Conservation (phyloP, 768 basidiomycete genomes). For the Lyophyllum decastes region DNA sequence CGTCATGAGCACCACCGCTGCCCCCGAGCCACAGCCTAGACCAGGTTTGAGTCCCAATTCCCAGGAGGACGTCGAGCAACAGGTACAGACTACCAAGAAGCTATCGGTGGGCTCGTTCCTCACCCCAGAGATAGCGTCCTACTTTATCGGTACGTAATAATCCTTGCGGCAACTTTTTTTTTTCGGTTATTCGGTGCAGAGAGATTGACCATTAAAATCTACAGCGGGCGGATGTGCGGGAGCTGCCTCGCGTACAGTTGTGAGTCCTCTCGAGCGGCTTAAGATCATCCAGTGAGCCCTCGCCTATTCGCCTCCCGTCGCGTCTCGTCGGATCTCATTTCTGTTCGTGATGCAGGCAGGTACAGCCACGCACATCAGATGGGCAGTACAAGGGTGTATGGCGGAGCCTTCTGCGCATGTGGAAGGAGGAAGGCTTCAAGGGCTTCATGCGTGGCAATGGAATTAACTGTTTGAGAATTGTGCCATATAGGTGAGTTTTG, state of each 20-base stretch:
- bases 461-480: conserved; percentile 87
- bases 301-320: conserved; percentile 3
- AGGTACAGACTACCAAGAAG: conserved; percentile 12
- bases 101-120: conserved; percentile 19
- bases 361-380: conserved; percentile 69
- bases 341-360: conserved; percentile 62
- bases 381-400: conserved; percentile 84
- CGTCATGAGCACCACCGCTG: conserved; percentile 11
- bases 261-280: conserved; percentile 87
- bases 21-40: conserved; percentile 4
- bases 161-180: background rate
- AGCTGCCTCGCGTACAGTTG: conserved; percentile 84
- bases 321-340: background rate
- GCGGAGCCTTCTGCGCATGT: conserved; percentile 84
- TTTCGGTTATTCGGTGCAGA: background rate
- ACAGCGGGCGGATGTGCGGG: conserved; percentile 59
- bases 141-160: conserved; percentile 40
- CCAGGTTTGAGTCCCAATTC: conserved; percentile 4
- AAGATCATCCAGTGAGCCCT: conserved; percentile 92
- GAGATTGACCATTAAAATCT: conserved; percentile 9
- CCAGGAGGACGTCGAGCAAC: background rate
- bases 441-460: conserved; percentile 94
- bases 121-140: conserved; percentile 41
- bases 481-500: conserved; percentile 71
- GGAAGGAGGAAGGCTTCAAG: conserved; percentile 89